These are phyloP conservation scores for Catenaria anguillulae DNA, from an alignment of 371 early-diverging fungal genomes.

Conservation along the genomic window DNA sequence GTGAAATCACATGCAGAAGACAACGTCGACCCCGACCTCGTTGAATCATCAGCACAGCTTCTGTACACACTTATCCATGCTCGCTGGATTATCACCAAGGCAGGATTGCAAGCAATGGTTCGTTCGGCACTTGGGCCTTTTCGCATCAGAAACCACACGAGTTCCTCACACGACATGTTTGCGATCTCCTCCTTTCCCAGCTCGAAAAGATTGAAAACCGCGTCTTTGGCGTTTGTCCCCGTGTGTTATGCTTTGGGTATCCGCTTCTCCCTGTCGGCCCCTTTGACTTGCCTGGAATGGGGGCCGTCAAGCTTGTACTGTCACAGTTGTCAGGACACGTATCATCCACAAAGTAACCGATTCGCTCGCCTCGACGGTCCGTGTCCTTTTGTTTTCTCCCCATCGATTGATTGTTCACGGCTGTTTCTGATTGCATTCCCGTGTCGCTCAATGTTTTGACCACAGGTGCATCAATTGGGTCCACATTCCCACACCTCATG, in stretches of 20 bases:
- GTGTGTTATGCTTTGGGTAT: slow-evolving; percentile 57
- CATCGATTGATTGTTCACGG: too few relatives aligned
- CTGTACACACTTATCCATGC: slow-evolving; percentile 73
- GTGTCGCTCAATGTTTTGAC: slow-evolving; percentile 17
- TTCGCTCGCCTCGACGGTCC: slow-evolving; percentile 70
- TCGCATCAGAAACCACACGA: too few relatives aligned
- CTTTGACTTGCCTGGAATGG: slow-evolving; percentile 47
- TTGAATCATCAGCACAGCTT: slow-evolving; percentile 38
- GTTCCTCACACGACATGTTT: too few relatives aligned
- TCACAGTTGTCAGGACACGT: slow-evolving; percentile 72
- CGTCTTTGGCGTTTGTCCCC: slow-evolving; percentile 72
- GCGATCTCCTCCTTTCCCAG: slow-evolving; percentile 14
- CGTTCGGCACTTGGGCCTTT: neutral
- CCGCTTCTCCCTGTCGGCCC: slow-evolving; percentile 70
- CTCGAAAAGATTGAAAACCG: slow-evolving; percentile 52
- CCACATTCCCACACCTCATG: slow-evolving; percentile 47
- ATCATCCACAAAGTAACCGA: slow-evolving; percentile 59
- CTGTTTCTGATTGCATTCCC: too few relatives aligned
- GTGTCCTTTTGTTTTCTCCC: too few relatives aligned
- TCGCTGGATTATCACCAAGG: slow-evolving; percentile 60
- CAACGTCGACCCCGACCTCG: slow-evolving; percentile 17
- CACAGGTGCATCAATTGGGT: slow-evolving; percentile 50
- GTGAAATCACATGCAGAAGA: too few relatives aligned
- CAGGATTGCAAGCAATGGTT: slow-evolving; percentile 65
- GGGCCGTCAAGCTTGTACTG: slow-evolving; percentile 60